A percentile compares a stretch with the other conserved stretches of the same genome.
These are phyloP conservation scores for Populus ilicifolia DNA, from an alignment of 345 rosid genomes.

Conservation along the genomic window DNA sequence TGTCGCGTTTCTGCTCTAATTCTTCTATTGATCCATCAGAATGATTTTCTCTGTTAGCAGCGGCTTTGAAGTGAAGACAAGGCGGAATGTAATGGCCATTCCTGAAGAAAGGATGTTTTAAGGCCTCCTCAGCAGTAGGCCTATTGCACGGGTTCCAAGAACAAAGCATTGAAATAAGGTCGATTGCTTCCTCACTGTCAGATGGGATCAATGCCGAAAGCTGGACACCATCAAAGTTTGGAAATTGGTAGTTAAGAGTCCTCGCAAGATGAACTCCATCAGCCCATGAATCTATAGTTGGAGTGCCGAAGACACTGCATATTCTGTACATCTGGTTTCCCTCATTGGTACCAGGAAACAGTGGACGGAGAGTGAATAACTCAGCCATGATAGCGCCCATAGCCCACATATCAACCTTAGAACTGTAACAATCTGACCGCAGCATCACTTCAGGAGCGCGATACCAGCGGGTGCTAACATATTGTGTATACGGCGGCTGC, in stretches of 20 bases:
- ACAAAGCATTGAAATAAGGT: conserved; percentile 75
- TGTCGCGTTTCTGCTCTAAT: conserved; percentile 44
- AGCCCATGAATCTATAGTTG: conserved; percentile 69
- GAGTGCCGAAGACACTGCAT: conserved; percentile 81
- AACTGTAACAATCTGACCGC: conserved; percentile 60
- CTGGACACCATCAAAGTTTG: conserved; percentile 53
- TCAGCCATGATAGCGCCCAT: conserved; percentile 99
- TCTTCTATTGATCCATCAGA: conserved; percentile 47
- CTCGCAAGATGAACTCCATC: conserved; percentile 82
- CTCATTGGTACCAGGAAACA: conserved; percentile 91
- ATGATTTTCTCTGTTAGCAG: too few species aligned
- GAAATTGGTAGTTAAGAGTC: conserved; percentile 70
- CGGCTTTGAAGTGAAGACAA: conserved; percentile 20
- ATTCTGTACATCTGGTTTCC: conserved; percentile 92
- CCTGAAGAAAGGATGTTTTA: conserved; percentile 95
- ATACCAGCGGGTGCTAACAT: conserved; percentile 96
- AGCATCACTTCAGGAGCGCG: conserved; percentile 96
- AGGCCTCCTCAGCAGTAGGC: conserved; percentile 81
- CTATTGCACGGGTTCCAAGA: conserved; percentile 93
- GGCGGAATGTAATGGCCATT: conserved; percentile 86
- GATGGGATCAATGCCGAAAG: conserved; percentile 56
- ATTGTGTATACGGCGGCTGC: conserved; percentile 82
- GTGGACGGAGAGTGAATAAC: conserved; percentile 69
- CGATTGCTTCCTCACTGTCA: conserved; percentile 62
- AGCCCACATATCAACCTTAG: conserved; percentile 99